Percentiles rank a stretch among this genome's conserved stretches.
Conservation (phyloP, 2,329 filamentous ascomycete genomes). For the Podosphaera xanthii region DNA sequence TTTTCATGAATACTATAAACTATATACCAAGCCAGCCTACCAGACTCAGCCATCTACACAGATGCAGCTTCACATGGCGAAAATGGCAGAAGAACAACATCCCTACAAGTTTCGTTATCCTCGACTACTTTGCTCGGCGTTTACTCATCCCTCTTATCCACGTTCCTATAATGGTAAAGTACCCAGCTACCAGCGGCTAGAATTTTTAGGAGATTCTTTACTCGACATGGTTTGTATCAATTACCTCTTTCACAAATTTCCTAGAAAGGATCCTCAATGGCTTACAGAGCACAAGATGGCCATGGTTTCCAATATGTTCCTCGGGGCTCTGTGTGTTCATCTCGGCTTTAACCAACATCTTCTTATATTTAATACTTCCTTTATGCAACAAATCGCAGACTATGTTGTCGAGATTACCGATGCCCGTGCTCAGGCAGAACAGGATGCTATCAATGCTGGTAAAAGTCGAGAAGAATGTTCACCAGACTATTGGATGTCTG, state of each 20-base stretch:
- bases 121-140: conserved; percentile 58
- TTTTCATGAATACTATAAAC: conserved; percentile 51
- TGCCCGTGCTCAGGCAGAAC: conserved; percentile 21
- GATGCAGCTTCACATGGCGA: conserved; percentile 43
- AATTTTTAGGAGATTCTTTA: conserved; percentile 77
- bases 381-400: conserved; percentile 25
- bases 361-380: conserved; percentile 24
- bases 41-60: conserved; percentile 39
- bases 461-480: conserved; percentile 20
- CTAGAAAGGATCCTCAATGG: conserved; percentile 76
- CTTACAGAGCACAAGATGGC: conserved; percentile 97
- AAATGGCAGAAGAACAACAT: conserved; percentile 33
- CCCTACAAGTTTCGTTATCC: conserved; percentile 51
- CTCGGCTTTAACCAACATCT: conserved; percentile 60
- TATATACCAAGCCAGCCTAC: conserved; percentile 49
- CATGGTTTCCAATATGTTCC: conserved; percentile 95
- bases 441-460: conserved; percentile 16
- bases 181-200: conserved; percentile 72
- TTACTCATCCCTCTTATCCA: conserved; percentile 69
- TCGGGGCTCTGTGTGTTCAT: conserved; percentile 58
- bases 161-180: conserved; percentile 45
- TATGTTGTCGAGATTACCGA: conserved; percentile 36
- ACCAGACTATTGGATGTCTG: conserved; percentile 46
- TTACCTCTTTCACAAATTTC: conserved; percentile 55
- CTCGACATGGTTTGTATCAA: conserved; percentile 73